Base-by-base conservation (phyloP, 208 protist genomes). In the Giardia duodenalis region DNA sequence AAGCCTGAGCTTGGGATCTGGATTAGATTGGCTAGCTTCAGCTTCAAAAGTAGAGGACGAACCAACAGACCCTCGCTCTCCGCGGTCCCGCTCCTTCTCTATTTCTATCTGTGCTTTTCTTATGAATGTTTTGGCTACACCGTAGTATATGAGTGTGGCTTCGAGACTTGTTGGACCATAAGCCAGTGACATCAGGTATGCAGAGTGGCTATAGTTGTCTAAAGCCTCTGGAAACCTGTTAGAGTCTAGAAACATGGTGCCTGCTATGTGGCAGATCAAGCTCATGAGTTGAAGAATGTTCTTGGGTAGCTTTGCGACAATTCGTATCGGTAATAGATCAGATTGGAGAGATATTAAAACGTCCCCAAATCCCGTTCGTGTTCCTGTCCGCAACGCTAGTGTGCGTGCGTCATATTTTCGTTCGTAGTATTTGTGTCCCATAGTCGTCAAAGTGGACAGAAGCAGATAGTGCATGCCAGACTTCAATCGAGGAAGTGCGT, bases 131-230 rank as follows among this genome's bases (percentile, higher is more conserved):
- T 39, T 39, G 19, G 57, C 57, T 10, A 76, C 57, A 30, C 44
- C 44, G 19, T 19, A 44, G 44, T 89, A 89, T 45, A 3, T 42
- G 22, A 89, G 86, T 19, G 86, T 46, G 10, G 86, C 44, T 89
- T 89, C 42, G 44, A 89, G 86, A 89, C 22, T 44, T 89, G 86
- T 45, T 45, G 86, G 86, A 19, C 86, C 86, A 89, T 89, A 89
- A 19, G 86, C 86, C 4, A 89, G 86, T 19, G 86, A n/a, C 86
- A 89, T 46, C 4, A n/a, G 44, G 44, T 89, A 89, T n/a, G 4
- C 44, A 42, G 86, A 89, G 44, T 76, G 57, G 30, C 19, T 30
- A 76, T 76, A 76, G 19, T 76, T 30, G 30, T 76, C 19, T 39
- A 76, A 30, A 10, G 57, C 57, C 57, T 76, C 57, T 76, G 10